Percentiles rank a stretch among this genome's conserved stretches.
phyloP scores from a whole-genome alignment of 345 rosid species.

The Rhodamnia rubescens region DNA sequence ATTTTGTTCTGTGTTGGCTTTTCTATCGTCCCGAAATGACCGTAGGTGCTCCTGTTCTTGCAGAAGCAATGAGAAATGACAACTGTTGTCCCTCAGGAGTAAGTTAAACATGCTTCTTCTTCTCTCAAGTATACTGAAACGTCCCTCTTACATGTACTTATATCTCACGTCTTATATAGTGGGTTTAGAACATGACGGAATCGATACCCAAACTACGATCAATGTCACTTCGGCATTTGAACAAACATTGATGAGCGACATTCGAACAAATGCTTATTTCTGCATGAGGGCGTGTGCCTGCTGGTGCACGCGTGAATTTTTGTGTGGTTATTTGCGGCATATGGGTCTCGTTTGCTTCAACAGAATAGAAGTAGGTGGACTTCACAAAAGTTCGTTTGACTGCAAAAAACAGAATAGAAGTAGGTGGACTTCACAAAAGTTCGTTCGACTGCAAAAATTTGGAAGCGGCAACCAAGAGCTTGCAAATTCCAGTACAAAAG shows the following conservation, averaged over 20 bases:
- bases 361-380: background rate
- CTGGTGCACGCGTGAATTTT: background rate
- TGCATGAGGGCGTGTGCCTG: background rate
- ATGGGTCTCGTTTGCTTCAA: background rate
- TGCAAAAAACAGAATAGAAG: background rate
- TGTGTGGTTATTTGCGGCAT: accelerated
- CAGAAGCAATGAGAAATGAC: background rate
- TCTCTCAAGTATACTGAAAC: background rate
- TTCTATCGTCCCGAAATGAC: background rate
- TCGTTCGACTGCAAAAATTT: background rate
- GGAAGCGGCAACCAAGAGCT: background rate
- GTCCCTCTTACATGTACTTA: background rate
- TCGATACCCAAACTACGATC: background rate
- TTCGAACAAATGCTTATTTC: too few species aligned
- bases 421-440: background rate
- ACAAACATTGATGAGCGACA: background rate
- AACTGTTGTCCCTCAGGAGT: background rate
- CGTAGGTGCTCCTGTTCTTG: background rate
- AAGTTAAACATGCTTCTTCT: background rate
- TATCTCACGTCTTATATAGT: background rate
- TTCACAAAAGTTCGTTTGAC: background rate
- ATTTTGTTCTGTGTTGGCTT: background rate
- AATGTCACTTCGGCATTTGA: background rate
- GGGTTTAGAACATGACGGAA: background rate
- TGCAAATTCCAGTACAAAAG: background rate